Percentiles rank a stretch among this genome's conserved stretches.
Conservation (phyloP, 2,329 filamentous ascomycete species). For the Hypoxylon sp. region DNA sequence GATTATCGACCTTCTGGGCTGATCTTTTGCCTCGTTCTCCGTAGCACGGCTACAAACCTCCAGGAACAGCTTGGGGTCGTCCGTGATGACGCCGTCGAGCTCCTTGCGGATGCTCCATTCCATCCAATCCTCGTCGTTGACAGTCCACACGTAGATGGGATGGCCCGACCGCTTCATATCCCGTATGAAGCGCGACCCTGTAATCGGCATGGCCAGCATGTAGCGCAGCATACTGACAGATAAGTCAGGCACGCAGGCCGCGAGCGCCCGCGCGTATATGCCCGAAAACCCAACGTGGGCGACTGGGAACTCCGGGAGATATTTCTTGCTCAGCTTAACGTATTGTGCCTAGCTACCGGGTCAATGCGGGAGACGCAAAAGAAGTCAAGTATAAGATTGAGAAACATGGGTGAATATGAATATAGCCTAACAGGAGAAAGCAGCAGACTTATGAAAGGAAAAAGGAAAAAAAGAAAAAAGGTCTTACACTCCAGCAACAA, state of each 20-base stretch:
- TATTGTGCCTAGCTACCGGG: conserved; percentile 69
- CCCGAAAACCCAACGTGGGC: conserved; percentile 78
- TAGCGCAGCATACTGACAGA: conserved; percentile 84
- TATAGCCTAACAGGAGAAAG: neutral
- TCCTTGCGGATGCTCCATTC: conserved; percentile 77
- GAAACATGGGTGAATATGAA: neutral
- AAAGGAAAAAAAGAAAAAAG: neutral
- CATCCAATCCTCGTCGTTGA: conserved; percentile 86
- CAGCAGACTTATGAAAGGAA: neutral
- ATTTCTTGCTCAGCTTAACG: conserved; percentile 72
- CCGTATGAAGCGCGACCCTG: conserved; percentile 76
- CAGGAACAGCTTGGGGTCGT: conserved; percentile 79
- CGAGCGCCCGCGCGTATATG: conserved; percentile 78
- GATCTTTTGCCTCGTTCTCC: conserved; percentile 12
- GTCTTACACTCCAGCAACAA: conserved; percentile 82
- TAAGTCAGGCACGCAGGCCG: conserved; percentile 73
- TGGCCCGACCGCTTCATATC: conserved; percentile 70
- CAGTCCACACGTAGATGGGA: conserved; percentile 85
- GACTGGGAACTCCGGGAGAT: conserved; percentile 74
- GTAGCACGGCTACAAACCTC: conserved; percentile 66
- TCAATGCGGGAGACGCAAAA: conserved; percentile 1
- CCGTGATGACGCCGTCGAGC: conserved; percentile 89
- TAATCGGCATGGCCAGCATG: conserved; percentile 75
- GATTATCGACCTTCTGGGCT: neutral
- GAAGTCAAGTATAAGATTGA: neutral